A percentile compares a stretch with the other conserved stretches of the same genome.
These are phyloP conservation scores for Nicotiana attenuata DNA, from an alignment of 257 asterid species.

Conservation along the genomic window DNA sequence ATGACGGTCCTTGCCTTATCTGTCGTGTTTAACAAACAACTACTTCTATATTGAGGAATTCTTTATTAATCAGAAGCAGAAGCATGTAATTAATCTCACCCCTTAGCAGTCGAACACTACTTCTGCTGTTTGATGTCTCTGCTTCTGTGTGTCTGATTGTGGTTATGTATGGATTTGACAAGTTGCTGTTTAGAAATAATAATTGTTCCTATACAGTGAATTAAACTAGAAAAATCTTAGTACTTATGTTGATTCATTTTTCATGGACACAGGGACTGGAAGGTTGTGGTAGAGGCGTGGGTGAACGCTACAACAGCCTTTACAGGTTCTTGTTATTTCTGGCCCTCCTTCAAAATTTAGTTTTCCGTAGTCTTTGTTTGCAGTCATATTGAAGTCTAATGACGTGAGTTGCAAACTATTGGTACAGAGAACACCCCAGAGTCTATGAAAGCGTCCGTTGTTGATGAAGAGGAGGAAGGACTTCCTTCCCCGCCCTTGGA, in stretches of 20 bases:
- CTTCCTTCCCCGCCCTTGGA: constrained; percentile 91
- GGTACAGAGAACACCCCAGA: constrained; percentile 51
- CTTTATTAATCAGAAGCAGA: background rate
- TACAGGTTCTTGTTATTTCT: constrained; percentile 32
- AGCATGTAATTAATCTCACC: background rate
- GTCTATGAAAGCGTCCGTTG: constrained; percentile 47
- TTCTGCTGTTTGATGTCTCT: background rate
- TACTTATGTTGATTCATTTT: background rate
- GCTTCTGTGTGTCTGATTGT: background rate
- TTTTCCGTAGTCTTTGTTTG: background rate
- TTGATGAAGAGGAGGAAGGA: constrained; percentile 64
- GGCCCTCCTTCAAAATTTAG: background rate
- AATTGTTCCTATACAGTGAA: background rate
- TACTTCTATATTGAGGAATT: background rate
- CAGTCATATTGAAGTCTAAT: background rate
- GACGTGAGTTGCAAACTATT: background rate
- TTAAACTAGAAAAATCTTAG: background rate
- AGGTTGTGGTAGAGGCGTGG: constrained; percentile 61
- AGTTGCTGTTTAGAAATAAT: background rate
- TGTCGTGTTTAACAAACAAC: background rate
- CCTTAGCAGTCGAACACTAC: background rate
- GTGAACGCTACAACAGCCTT: constrained; percentile 38
- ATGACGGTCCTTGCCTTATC: background rate
- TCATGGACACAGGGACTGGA: constrained; percentile 61
- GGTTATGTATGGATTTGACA: background rate